Percentiles rank a stretch among this genome's conserved stretches.
These are phyloP conservation scores for Globisporangium iwayamae DNA, from an alignment of 352 stramenopile species.

Conservation along the genomic window DNA sequence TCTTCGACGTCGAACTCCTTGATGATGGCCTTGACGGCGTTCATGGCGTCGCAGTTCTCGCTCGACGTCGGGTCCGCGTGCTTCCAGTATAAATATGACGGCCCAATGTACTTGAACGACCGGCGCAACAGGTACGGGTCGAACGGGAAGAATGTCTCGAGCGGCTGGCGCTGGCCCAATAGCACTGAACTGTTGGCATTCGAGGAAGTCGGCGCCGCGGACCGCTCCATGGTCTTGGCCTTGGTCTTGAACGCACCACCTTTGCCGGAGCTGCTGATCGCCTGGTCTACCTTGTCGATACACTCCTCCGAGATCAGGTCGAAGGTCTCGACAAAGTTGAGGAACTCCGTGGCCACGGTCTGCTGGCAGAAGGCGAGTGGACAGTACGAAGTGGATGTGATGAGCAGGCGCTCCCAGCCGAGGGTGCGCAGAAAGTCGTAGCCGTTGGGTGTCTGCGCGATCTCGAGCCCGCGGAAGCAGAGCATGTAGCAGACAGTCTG, in stretches of 20 bases:
- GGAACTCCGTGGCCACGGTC: constrained; percentile 76
- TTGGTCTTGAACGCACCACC: constrained; percentile 28
- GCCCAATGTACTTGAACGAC: constrained; percentile 92
- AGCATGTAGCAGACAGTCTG: constrained; percentile 98
- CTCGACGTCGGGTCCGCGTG: constrained; percentile 74
- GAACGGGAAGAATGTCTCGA: constrained; percentile 96
- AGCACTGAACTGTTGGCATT: constrained; percentile 21
- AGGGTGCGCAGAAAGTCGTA: constrained; percentile 82
- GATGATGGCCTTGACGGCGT: constrained; percentile 60
- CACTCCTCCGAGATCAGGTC: constrained; percentile 74
- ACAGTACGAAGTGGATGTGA: constrained; percentile 54
- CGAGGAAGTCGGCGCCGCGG: constrained; percentile 38
- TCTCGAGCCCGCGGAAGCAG: constrained; percentile 93
- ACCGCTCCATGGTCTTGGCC: constrained; percentile 70
- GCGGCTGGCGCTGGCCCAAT: constrained; percentile 52
- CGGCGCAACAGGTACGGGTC: constrained; percentile 95
- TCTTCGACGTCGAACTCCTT: constrained; percentile 51
- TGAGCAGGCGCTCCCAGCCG: constrained; percentile 75
- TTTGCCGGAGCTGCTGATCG: constrained; percentile 49
- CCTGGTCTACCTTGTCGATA: constrained; percentile 68
- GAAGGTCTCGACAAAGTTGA: constrained; percentile 78
- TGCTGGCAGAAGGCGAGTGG: constrained; percentile 74
- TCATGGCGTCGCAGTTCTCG: constrained; percentile 64
- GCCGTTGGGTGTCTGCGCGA: constrained; percentile 63
- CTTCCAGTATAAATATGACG: constrained; percentile 95